phyloP scores from a whole-genome alignment of 2,329 filamentous ascomycete species.

The Aspergillus piperis region DNA sequence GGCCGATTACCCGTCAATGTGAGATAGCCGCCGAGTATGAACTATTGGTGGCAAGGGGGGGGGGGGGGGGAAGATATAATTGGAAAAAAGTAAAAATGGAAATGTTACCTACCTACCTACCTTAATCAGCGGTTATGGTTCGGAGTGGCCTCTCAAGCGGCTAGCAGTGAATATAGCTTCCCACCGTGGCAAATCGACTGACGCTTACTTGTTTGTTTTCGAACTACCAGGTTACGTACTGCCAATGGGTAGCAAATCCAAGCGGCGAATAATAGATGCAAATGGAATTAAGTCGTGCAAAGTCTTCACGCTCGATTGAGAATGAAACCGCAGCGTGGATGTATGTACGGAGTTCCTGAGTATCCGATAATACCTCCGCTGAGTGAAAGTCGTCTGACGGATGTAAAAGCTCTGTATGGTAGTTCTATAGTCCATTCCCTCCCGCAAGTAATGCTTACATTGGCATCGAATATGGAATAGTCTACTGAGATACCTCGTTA shows the following conservation, averaged over 20 bases:
- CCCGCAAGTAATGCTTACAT: background rate
- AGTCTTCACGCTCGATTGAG: background rate
- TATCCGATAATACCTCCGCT: background rate
- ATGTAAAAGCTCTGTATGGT: background rate
- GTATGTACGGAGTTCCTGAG: background rate
- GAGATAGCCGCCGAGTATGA: background rate
- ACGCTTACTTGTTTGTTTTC: background rate
- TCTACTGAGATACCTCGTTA: background rate
- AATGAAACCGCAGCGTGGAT: background rate
- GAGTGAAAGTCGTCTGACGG: background rate
- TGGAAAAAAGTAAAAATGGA: slow-evolving; percentile 7
- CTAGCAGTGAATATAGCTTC: background rate
- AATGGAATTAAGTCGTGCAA: background rate
- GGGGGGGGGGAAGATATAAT: background rate
- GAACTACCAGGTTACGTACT: background rate
- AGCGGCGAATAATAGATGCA: background rate
- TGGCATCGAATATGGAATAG: background rate
- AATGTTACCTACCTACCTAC: background rate
- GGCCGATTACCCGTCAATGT: background rate
- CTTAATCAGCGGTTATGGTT: slow-evolving; percentile 4
- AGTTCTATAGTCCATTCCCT: background rate
- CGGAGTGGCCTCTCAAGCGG: background rate
- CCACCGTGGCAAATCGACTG: background rate
- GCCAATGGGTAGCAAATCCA: background rate
- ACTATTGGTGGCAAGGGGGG: slow-evolving; percentile 6